Conservation (phyloP, 352 stramenopile species). For the Globisporangium viniferum region DNA sequence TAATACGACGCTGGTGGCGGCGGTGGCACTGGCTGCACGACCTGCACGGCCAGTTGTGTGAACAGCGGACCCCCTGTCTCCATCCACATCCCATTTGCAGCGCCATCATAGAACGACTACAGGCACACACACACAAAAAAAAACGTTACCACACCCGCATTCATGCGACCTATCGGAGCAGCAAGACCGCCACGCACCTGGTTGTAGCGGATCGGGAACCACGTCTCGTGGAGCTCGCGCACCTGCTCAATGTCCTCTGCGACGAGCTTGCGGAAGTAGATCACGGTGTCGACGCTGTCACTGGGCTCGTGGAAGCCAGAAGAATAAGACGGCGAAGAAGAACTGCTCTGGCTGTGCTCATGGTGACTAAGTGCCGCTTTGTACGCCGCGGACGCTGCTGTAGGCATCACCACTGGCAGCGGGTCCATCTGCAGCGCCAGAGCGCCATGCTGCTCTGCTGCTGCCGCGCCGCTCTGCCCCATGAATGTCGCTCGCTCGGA, state of each 20-base stretch:
- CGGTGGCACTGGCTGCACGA: conserved; percentile 21
- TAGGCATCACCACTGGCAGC: conserved; percentile 3
- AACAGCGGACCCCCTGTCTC: conserved; percentile 89
- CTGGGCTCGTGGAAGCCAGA: background rate
- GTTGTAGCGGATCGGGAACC: conserved; percentile 97
- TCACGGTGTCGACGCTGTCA: conserved; percentile 27
- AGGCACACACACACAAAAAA: background rate
- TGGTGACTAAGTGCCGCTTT: background rate
- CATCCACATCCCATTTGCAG: conserved; percentile 82
- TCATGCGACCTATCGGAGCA: background rate
- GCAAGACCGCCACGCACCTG: conserved; percentile 31
- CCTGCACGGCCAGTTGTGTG: conserved; percentile 79
- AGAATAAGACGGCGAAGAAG: background rate
- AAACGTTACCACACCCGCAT: background rate
- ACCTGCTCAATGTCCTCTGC: conserved; percentile 87
- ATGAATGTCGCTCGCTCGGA: conserved; percentile 9
- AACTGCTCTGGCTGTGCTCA: background rate
- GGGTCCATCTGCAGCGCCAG: conserved; percentile 18
- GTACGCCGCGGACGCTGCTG: background rate
- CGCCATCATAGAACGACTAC: conserved; percentile 92
- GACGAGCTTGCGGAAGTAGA: conserved; percentile 70
- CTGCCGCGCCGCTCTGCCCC: conserved; percentile 8
- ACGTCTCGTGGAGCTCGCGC: conserved; percentile 93
- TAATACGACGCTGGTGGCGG: conserved; percentile 12
- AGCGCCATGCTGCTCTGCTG: background rate